Percentiles rank a stretch among this genome's conserved stretches.
Evolutionary conservation across 768 basidiomycete species (phyloP).

Genomic region (Naganishia vaughanmartiniae): DNA sequence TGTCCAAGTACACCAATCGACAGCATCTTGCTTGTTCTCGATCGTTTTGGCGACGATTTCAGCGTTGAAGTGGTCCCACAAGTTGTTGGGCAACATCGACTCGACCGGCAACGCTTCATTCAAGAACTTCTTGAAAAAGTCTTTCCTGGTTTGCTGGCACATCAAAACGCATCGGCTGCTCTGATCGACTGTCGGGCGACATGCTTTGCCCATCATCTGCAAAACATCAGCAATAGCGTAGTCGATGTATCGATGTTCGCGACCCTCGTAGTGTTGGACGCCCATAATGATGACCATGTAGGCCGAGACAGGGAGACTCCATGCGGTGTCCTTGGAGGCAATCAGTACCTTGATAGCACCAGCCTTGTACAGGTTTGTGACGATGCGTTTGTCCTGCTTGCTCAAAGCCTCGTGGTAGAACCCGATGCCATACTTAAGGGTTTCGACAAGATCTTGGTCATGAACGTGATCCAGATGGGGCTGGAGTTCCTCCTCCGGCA

Average conservation of each 20-base stretch:
- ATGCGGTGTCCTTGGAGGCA: constrained; percentile 93
- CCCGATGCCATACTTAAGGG: constrained; percentile 82
- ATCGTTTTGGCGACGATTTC: constrained; percentile 98
- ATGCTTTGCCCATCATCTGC: constrained; percentile 99
- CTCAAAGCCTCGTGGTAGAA: constrained; percentile 92
- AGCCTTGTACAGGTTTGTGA: constrained; percentile 84
- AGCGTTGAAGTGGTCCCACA: constrained; percentile 96
- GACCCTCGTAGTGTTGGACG: constrained; percentile 93
- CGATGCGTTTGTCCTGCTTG: constrained; percentile 89
- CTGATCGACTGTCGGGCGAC: constrained; percentile 81
- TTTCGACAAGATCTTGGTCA: constrained; percentile 73
- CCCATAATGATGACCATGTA: constrained; percentile 99
- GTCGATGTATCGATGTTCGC: constrained; percentile 95
- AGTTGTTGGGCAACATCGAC: constrained; percentile 82
- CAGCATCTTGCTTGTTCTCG: constrained; percentile 91
- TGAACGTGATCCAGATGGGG: constrained; percentile 82
- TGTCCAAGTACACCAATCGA: constrained; percentile 97
- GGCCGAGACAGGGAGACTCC: constrained; percentile 87
- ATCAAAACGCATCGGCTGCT: constrained; percentile 91
- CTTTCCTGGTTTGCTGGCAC: constrained; percentile 96
- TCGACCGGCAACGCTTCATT: constrained; percentile 97
- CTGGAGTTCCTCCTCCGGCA: constrained; percentile 74
- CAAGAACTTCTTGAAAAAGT: constrained; percentile 98
- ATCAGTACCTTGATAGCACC: constrained; percentile 93
- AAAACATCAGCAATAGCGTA: constrained; percentile 98